Conservation (phyloP, 768 basidiomycete genomes). For the Tylopilus intermedius region DNA sequence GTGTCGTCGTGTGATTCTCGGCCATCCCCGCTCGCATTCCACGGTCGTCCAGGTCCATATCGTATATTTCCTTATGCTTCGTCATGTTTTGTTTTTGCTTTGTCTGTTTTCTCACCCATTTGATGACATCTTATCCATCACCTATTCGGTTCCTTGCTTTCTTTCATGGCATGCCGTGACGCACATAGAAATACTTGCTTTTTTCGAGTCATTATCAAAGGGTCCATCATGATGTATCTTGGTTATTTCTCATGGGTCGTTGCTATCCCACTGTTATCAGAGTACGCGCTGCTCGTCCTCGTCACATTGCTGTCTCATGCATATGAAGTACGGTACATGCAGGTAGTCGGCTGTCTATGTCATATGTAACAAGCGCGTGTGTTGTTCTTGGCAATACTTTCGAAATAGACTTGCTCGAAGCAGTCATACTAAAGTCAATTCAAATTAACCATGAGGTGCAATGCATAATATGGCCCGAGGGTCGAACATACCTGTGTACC, state of each 20-base stretch:
- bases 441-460: background rate
- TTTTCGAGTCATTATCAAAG: conserved; percentile 11
- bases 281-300: conserved; percentile 2
- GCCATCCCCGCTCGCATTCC: background rate
- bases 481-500: background rate
- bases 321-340: background rate
- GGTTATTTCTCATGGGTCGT: conserved; percentile 18
- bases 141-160: conserved; percentile 22
- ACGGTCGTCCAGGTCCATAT: conserved; percentile 1
- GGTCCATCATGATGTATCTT: conserved; percentile 11
- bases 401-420: background rate
- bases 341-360: background rate
- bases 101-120: conserved; percentile 5
- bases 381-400: background rate
- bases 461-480: no score
- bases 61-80: conserved; percentile 16
- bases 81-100: conserved; percentile 25
- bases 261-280: conserved; percentile 2
- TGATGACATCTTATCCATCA: conserved; percentile 29
- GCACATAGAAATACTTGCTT: conserved; percentile 20
- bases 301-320: background rate
- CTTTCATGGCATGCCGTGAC: conserved; percentile 24
- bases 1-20: conserved; percentile 11
- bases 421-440: background rate
- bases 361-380: conserved; percentile 1